Evolutionary conservation across 192 early-diverging fungal species (phyloP).

Genomic region (Coemansia sp.): DNA sequence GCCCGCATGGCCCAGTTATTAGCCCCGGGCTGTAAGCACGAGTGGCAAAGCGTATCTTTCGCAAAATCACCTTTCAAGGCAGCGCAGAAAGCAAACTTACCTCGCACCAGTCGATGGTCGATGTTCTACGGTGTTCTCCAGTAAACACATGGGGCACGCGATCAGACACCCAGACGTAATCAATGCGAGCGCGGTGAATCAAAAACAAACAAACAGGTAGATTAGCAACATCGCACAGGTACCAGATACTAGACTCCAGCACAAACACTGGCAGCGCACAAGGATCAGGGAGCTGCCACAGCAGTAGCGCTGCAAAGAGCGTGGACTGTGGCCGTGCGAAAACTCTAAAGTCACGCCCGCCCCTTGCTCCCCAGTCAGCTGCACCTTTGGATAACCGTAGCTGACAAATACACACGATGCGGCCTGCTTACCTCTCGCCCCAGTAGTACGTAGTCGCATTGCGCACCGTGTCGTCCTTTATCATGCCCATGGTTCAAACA

Average conservation of each 20-base stretch:
- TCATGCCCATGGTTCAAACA: slow-evolving; percentile 45
- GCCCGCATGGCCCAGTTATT: background rate
- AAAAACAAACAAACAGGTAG: background rate
- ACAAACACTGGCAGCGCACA: background rate
- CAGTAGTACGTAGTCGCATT: slow-evolving; percentile 44
- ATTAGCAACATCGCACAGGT: background rate
- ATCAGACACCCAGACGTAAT: background rate
- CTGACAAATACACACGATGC: background rate
- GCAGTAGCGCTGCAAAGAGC: background rate
- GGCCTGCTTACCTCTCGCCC: slow-evolving; percentile 47
- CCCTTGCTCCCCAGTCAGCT: background rate
- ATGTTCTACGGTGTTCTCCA: slow-evolving; percentile 43
- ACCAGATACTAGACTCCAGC: background rate
- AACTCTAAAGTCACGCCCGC: background rate
- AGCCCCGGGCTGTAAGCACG: no score
- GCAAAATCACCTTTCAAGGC: background rate
- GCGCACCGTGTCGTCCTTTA: slow-evolving; percentile 34
- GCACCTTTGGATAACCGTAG: background rate
- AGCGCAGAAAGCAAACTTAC: slow-evolving; percentile 34
- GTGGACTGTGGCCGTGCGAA: background rate
- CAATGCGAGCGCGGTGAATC: background rate
- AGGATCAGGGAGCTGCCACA: background rate
- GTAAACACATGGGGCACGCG: background rate
- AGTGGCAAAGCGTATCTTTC: background rate
- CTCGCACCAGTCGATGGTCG: slow-evolving; percentile 77